Evolutionary conservation across 768 basidiomycete genomes (phyloP).

Genomic region (Strobilomyces dryophilus): DNA sequence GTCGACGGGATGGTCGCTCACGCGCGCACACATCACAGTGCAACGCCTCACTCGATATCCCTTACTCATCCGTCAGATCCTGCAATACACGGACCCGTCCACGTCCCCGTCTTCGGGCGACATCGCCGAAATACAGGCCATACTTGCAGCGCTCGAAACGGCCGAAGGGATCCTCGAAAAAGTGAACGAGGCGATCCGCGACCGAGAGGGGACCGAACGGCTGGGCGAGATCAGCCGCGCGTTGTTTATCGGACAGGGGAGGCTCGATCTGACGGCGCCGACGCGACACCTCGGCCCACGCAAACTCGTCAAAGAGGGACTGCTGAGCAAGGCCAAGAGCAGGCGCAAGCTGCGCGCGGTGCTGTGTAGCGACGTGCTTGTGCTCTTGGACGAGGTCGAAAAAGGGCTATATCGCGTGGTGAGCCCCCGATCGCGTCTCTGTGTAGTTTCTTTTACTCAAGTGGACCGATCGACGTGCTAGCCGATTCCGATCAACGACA

Average conservation of each 20-base stretch:
- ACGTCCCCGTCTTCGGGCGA: slow-evolving; percentile 9
- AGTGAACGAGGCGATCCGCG: slow-evolving; percentile 88
- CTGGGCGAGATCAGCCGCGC: slow-evolving; percentile 69
- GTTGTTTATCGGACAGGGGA: slow-evolving; percentile 85
- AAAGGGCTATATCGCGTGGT: slow-evolving; percentile 83
- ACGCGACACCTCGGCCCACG: slow-evolving; percentile 84
- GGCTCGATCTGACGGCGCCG: slow-evolving; percentile 86
- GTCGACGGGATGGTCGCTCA: neutral
- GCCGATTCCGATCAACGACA: slow-evolving; percentile 74
- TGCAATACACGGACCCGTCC: slow-evolving; percentile 65
- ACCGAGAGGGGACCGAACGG: slow-evolving; percentile 77
- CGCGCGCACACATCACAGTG: slow-evolving; percentile 46
- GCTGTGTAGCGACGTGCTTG: slow-evolving; percentile 86
- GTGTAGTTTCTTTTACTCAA: neutral
- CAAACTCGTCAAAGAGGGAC: slow-evolving; percentile 74
- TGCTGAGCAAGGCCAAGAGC: slow-evolving; percentile 77
- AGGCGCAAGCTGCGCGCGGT: slow-evolving; percentile 72
- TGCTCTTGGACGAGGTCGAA: slow-evolving; percentile 71
- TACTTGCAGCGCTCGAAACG: slow-evolving; percentile 52
- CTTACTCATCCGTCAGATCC: slow-evolving; percentile 79
- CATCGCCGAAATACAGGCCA: slow-evolving; percentile 49
- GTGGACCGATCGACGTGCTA: slow-evolving; percentile 21
- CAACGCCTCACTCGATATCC: slow-evolving; percentile 96
- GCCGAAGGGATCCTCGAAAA: slow-evolving; percentile 70
- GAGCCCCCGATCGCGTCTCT: slow-evolving; percentile 22